Evolutionary conservation across 23 red algal genomes (phyloP).

Genomic region (Gracilaria caudata): DNA sequence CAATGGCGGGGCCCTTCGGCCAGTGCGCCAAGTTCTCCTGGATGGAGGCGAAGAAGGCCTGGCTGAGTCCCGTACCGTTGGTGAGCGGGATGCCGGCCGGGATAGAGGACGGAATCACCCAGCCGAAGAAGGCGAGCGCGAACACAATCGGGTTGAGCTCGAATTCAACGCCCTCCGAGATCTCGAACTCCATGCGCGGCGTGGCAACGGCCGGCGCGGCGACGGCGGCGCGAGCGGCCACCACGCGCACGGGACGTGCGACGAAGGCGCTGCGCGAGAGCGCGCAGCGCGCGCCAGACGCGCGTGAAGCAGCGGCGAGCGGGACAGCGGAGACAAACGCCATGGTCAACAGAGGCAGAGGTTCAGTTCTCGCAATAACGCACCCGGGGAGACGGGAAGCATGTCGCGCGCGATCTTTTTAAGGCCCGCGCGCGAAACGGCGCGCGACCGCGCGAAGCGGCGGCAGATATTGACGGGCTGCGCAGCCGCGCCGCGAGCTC

Average conservation of each 20-base stretch:
- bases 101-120: constrained; percentile 88
- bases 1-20: constrained; percentile 87
- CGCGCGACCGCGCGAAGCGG: too few relatives aligned
- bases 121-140: constrained; percentile 78
- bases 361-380: too few relatives aligned
- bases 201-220: neutral
- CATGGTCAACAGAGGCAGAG: neutral
- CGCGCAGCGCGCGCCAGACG: constrained; percentile 5
- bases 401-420: too few relatives aligned
- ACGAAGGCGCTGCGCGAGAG: neutral
- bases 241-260: neutral
- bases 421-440: too few relatives aligned
- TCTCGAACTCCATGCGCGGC: constrained; percentile 86
- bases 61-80: constrained; percentile 86
- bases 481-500: too few relatives aligned
- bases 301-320: neutral
- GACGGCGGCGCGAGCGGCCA: neutral
- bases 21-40: constrained; percentile 77
- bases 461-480: too few relatives aligned
- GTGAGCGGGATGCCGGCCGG: constrained; percentile 91
- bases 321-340: constrained; percentile 55
- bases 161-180: constrained; percentile 86
- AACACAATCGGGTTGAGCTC: constrained; percentile 88
- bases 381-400: too few relatives aligned
- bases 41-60: constrained; percentile 97